Conservation (phyloP, 2,329 filamentous ascomycete species). For the Trichophyton rubrum region DNA sequence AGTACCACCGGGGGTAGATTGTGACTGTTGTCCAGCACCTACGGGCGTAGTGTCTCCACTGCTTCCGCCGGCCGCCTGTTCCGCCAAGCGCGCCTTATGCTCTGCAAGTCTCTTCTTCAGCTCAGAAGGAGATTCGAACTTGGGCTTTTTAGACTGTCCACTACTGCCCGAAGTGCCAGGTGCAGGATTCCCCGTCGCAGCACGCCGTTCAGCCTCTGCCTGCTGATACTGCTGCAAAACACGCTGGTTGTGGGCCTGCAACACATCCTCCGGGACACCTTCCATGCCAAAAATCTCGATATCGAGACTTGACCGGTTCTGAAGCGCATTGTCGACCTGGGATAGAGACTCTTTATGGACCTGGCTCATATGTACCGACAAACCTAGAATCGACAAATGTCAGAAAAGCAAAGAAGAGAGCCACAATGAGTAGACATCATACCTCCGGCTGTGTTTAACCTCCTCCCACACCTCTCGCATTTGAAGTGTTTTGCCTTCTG, state of each 20-base stretch:
- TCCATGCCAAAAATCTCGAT: conserved; percentile 98
- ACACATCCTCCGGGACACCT: conserved; percentile 76
- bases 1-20: conserved; percentile 39
- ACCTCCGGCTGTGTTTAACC: conserved; percentile 92
- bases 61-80: conserved; percentile 42
- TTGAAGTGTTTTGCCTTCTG: conserved; percentile 99
- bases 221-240: conserved; percentile 78
- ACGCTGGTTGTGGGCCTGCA: conserved; percentile 71
- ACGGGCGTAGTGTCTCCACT: conserved; percentile 48
- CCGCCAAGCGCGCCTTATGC: conserved; percentile 54
- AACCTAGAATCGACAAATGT: conserved; percentile 43
- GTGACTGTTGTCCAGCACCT: conserved; percentile 27
- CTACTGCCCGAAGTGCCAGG: conserved; percentile 42
- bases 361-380: conserved; percentile 94
- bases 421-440: conserved; percentile 20
- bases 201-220: conserved; percentile 68
- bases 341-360: conserved; percentile 90
- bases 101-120: conserved; percentile 69
- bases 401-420: conserved; percentile 3
- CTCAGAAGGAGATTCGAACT: conserved; percentile 63
- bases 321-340: conserved; percentile 81
- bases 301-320: conserved; percentile 71
- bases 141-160: conserved; percentile 46
- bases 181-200: conserved; percentile 70
- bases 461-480: conserved; percentile 77